phyloP scores from a whole-genome alignment of 768 basidiomycete species.

The Lactarius evosmus region DNA sequence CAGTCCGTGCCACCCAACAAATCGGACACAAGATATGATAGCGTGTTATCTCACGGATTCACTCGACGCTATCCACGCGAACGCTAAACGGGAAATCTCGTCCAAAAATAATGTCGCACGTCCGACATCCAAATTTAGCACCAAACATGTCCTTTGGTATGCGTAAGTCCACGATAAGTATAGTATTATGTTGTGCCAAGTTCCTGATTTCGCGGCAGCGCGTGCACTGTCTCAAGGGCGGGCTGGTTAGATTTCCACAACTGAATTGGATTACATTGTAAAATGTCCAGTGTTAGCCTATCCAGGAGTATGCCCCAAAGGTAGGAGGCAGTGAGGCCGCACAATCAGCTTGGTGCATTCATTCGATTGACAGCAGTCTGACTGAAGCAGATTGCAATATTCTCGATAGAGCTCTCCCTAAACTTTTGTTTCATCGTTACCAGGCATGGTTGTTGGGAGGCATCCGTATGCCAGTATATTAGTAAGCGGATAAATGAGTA shows the following conservation, averaged over 20 bases:
- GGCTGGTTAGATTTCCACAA: conserved; percentile 76
- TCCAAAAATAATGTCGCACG: conserved; percentile 61
- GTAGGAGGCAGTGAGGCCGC: conserved; percentile 27
- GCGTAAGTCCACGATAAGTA: too few relatives aligned
- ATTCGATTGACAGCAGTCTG: background rate
- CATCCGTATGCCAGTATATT: conserved; percentile 14
- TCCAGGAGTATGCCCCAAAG: conserved; percentile 72
- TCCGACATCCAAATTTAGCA: conserved; percentile 13
- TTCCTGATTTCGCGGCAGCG: too few relatives aligned
- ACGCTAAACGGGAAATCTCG: conserved; percentile 48
- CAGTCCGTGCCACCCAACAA: conserved; percentile 74
- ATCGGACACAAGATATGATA: conserved; percentile 64
- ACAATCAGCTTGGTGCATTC: background rate
- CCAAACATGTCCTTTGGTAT: background rate
- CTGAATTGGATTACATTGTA: too few relatives aligned
- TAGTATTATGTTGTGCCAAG: too few relatives aligned
- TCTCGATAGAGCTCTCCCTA: conserved; percentile 61
- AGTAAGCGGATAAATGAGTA: too few relatives aligned
- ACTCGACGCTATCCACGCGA: conserved; percentile 62
- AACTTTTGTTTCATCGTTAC: conserved; percentile 62
- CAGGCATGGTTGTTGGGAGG: conserved; percentile 57
- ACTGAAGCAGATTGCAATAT: conserved; percentile 41
- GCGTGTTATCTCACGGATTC: too few relatives aligned
- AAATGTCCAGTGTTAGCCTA: conserved; percentile 74
- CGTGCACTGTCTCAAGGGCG: too few relatives aligned